Base-by-base conservation (phyloP, 2,329 filamentous ascomycete species). In the Neonectria faginata region DNA sequence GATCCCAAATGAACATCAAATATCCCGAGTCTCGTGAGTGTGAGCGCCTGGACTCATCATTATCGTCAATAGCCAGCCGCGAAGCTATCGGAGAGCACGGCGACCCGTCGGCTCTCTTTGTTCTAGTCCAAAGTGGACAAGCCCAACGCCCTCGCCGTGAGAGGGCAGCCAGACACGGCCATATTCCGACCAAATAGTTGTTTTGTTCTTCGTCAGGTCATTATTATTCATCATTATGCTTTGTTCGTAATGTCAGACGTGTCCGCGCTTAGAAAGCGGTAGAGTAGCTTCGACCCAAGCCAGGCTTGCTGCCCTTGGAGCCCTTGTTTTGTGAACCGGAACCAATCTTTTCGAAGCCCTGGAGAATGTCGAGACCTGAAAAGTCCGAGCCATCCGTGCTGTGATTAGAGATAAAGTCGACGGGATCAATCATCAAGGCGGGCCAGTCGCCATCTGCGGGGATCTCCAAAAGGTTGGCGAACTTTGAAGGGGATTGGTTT, bases 271-370 rank as follows among this genome's bases (percentile, higher is more conserved):
- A 78, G 57, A 78, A 79, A 52, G 69, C 66, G 29, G 75, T 78
- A 18, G 76, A 72, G 47, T 71, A 77, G 67, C 76, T 78, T 68
- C 77, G 73, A 39, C 73, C 71, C 12, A 78, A 52, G 6, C 67
- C 58, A 18, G 75, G 75, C 45, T 77, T 78, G 51, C 59, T 71
- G 60, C 59, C 67, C 62, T 72, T 72, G 36, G 73, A 66, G 18
- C 47, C 45, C 44, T 76, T 77, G 64, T 75, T 47, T 66, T 80
- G 75, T 31, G 75, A 74, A 67, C 75, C 81, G 50, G 82, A 80
- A 51, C 91, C 91, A 75, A 94, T 93, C 80, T 90, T 91, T 75
- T 91, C 88, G 72, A 93, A 94, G 10, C 91, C 91, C 74, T 92
- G 89, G 50, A 92, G 85, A 68, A 94, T 90, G 72, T 94, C 91